Base-by-base conservation (phyloP, 176 grass and related monocot genomes). In the Eragrostis curvula region DNA sequence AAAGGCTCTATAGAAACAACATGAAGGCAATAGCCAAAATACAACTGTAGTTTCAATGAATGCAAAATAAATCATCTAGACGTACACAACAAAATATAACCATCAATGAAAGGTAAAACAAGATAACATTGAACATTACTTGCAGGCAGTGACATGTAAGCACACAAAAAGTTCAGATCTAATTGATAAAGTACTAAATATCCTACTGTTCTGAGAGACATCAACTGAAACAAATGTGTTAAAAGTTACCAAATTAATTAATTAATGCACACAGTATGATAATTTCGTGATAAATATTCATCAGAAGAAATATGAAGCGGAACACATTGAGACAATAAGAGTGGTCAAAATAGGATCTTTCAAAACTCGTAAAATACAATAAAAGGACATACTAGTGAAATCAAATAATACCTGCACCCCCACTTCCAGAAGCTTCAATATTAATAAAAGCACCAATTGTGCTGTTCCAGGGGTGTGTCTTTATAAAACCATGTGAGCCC, bases 401-500 rank as follows among this genome's bases (percentile, higher is more conserved):
- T 11, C 24, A 50, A 47, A 85, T 59, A 46, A 63, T 94, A 98
- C 96, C 96, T 86, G 92, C 79, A 79, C 96, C 96, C 10, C 92
- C 96, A 68, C 86, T 89, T 77, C 96, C 96, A 86, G 92, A 98
- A 87, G 96, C 96, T 91, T 98, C 96, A 70, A 98, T 98, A 79
- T 98, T 91, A 61, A 98, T 87, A 80, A 98, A 98, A 87, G 96
- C 96, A 24, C 92, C 69, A 80, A 98, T 86, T 73, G 87, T 89
- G 42, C 44, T 87, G 59, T 86, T 98, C 96, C 96, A 98, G 86
- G 45, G 91, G 79, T 98, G 96, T 86, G 96, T 91, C 71, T 85
- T 98, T 71, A 93, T 88, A 84, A 98, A 98, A 52, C 96, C 96
- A 95, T 98, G 96, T 47, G 92, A 95, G 50, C 96, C 96, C 96